Base-by-base conservation (phyloP, 305 asterid species). In the Solanum hybrid region DNA sequence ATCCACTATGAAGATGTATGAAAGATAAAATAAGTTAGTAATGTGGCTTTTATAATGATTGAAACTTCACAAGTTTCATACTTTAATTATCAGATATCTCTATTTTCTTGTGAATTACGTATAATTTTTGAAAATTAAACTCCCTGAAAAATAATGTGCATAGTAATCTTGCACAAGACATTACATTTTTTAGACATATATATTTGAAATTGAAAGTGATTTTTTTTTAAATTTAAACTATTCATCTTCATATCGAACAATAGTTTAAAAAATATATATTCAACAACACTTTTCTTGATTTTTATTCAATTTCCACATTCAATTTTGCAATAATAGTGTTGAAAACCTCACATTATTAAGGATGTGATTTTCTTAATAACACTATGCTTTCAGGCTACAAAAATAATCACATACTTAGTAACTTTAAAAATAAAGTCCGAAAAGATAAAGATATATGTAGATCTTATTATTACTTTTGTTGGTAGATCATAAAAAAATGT, bases 41-140 rank as follows among this genome's bases (percentile, higher is more conserved):
- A 16, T 56, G 0, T n/a, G 75, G 5, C 3, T 66, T n/a, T 2
- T 66, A n/a, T 66, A 66, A 60, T 60, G 12, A 20, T 60, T 60
- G 12, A 22, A 60, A 3, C 13, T 66, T 66, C 14, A 66, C 3
- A n/a, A 4, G 16, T 66, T 66, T 66, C 75, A 66, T 66, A 66
- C 7, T 66, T 66, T n/a, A 66, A 66, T 9, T 66, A n/a, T n/a
- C 7, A 66, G 1, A 64, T 22, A 64, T 16, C 9, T 16, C 1
- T 16, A 0, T 51, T 51, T 0, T 7, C 0, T 22, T 64, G 27
- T 8, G 3, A 64, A 22, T n/a, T n/a, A n/a, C n/a, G 0, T 34
- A 64, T 64, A 22, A 20, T 64, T 22, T 56, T 64, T n/a, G 6
- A 64, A 20, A 64, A 64, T 64, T 64, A 64, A 64, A 20, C 11